Conservation (phyloP, 768 basidiomycete genomes). For the Fomitopsis pulvina region DNA sequence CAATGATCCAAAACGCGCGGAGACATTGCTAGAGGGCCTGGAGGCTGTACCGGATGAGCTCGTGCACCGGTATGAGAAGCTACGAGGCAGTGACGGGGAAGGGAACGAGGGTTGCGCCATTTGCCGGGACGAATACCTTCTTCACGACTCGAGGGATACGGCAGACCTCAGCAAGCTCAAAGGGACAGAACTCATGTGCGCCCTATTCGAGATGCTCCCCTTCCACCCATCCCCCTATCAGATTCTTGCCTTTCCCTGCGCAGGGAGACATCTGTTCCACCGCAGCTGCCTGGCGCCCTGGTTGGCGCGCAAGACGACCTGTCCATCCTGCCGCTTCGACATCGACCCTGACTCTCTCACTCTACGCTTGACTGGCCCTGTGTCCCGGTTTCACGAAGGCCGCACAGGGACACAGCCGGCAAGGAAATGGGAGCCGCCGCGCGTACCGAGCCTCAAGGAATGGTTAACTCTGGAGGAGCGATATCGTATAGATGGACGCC, state of each 20-base stretch:
- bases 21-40: constrained; percentile 52
- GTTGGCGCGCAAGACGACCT: constrained; percentile 80
- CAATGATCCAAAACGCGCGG: constrained; percentile 60
- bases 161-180: background rate
- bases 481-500: background rate
- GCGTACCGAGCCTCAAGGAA: constrained; percentile 9
- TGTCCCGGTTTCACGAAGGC: background rate
- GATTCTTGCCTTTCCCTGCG: constrained; percentile 69
- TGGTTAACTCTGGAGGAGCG: constrained; percentile 20
- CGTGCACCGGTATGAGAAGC: constrained; percentile 28
- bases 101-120: constrained; percentile 57
- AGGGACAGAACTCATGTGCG: background rate
- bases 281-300: constrained; percentile 71
- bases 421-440: constrained; percentile 16
- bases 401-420: background rate
- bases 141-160: constrained; percentile 12
- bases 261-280: constrained; percentile 65
- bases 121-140: constrained; percentile 67
- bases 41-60: constrained; percentile 62
- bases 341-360: constrained; percentile 75
- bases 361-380: constrained; percentile 12
- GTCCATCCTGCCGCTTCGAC: constrained; percentile 78
- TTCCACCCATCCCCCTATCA: constrained; percentile 20
- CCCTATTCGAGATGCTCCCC: constrained; percentile 11
- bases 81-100: constrained; percentile 22